Base-by-base conservation (phyloP, 495 filamentous ascomycete species). In the Eremomyces bilateralis region DNA sequence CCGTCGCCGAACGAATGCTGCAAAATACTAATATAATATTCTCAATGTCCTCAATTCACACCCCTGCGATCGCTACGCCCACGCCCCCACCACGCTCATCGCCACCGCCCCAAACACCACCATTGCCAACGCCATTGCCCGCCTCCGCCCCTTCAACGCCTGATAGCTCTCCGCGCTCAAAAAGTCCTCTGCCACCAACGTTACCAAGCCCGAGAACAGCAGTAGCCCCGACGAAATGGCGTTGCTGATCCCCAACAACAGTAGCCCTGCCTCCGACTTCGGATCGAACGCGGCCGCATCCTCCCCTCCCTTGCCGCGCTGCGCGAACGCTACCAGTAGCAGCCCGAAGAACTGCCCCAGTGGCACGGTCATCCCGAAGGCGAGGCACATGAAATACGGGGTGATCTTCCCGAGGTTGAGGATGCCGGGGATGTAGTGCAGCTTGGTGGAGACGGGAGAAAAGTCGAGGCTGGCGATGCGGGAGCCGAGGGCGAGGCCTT, bases 351-450 rank as follows among this genome's bases (percentile, higher is more conserved):
- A 81, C 49, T 95, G 85, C 10, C 85, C 85, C 24, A 91, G 56
- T 1, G 85, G 85, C 1, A 85, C 93, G 3, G 85, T 95, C 28
- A 73, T 69, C 17, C 85, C 85, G 46, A 90, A 95, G 2, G 85
- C 81, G 4, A 88, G 59, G 3, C 76, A 78, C 85, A 95, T 95
- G n/a, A 92, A 62, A 83, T 83, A 93, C 8, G 85, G 85, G n/a
- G n/a, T n/a, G n/a, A n/a, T n/a, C n/a, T n/a, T n/a, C n/a, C n/a
- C n/a, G n/a, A n/a, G n/a, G n/a, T n/a, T n/a, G n/a, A n/a, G n/a
- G n/a, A n/a, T n/a, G n/a, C n/a, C n/a, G n/a, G n/a, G n/a, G n/a
- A n/a, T n/a, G n/a, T n/a, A n/a, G n/a, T n/a, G n/a, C n/a, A n/a
- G n/a, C 33, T 66, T 59, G 50, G 64, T 43, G 4, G 65, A 53